A percentile compares a stretch with the other conserved stretches of the same genome.
phyloP scores from a whole-genome alignment of 2,329 filamentous ascomycete species.

The Talaromyces funiculosus region DNA sequence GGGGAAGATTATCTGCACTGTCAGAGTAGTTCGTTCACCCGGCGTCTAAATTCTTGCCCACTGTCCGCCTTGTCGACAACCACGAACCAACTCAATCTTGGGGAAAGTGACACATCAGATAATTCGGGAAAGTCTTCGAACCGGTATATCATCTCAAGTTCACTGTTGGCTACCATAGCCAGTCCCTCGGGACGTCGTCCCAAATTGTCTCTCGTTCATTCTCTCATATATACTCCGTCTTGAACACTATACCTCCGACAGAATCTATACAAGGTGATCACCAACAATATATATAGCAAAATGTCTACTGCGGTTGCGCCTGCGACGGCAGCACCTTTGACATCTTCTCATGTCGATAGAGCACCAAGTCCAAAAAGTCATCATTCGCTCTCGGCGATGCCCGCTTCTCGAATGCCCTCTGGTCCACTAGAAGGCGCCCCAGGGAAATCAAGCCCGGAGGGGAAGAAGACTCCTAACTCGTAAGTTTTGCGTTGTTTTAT shows the following conservation, averaged over 20 bases:
- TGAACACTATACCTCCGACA: neutral
- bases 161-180: slow-evolving; percentile 4
- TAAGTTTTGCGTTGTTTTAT: slow-evolving; percentile 34
- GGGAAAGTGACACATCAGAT: neutral
- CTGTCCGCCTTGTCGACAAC: neutral
- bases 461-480: slow-evolving; percentile 40
- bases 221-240: neutral
- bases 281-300: slow-evolving; percentile 12
- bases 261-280: neutral
- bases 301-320: slow-evolving; percentile 48
- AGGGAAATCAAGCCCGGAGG: slow-evolving; percentile 31
- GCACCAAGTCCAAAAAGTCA: slow-evolving; percentile 43
- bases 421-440: slow-evolving; percentile 30
- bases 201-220: neutral
- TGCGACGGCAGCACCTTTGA: slow-evolving; percentile 39
- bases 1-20: neutral
- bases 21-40: neutral
- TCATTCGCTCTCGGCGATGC: slow-evolving; percentile 34
- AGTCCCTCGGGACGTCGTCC: slow-evolving; percentile 12
- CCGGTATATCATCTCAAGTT: neutral
- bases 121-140: neutral
- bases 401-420: slow-evolving; percentile 28
- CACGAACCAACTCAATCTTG: neutral
- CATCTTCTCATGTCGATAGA: slow-evolving; percentile 39
- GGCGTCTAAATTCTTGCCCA: neutral